phyloP scores from a whole-genome alignment of 2,329 filamentous ascomycete species.

The Venturia pyrina region DNA sequence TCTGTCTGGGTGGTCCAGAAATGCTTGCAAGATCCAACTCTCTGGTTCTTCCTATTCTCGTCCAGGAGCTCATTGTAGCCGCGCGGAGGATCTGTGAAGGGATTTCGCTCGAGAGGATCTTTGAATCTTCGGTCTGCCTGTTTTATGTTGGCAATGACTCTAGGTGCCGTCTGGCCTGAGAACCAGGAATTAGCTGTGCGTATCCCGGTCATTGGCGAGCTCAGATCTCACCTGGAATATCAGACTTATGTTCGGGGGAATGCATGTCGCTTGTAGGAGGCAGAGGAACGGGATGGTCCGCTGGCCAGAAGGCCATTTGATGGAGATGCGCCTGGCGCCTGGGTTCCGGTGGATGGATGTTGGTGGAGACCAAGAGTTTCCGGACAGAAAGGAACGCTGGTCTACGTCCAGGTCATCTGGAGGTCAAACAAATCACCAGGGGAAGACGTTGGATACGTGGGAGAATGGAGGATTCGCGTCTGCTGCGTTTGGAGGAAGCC shows the following conservation, averaged over 20 bases:
- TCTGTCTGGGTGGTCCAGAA: constrained; percentile 8
- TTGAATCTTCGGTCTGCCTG: constrained; percentile 19
- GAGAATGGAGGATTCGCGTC: not conserved
- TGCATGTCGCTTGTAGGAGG: not conserved
- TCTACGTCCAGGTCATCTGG: not conserved
- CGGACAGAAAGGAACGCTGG: not conserved
- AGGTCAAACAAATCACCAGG: not conserved
- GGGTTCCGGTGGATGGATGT: not conserved
- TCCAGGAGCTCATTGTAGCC: constrained; percentile 11
- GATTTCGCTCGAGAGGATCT: constrained; percentile 6
- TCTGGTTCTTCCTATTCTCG: not conserved
- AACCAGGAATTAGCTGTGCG: not conserved
- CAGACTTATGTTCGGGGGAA: not conserved
- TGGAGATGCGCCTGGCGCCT: not conserved
- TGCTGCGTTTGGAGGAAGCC: not conserved
- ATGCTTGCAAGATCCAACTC: constrained; percentile 9
- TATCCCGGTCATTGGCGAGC: not conserved
- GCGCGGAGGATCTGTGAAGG: constrained; percentile 11
- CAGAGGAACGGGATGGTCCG: not conserved
- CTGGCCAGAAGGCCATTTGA: not conserved
- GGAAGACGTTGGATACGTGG: not conserved
- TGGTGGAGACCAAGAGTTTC: not conserved
- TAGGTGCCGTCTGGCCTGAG: constrained; percentile 39
- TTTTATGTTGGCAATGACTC: constrained; percentile 31
- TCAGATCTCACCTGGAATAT: not conserved